Evolutionary conservation across 108 stramenopile species (phyloP).

Genomic region (Skeletonema tropicum): DNA sequence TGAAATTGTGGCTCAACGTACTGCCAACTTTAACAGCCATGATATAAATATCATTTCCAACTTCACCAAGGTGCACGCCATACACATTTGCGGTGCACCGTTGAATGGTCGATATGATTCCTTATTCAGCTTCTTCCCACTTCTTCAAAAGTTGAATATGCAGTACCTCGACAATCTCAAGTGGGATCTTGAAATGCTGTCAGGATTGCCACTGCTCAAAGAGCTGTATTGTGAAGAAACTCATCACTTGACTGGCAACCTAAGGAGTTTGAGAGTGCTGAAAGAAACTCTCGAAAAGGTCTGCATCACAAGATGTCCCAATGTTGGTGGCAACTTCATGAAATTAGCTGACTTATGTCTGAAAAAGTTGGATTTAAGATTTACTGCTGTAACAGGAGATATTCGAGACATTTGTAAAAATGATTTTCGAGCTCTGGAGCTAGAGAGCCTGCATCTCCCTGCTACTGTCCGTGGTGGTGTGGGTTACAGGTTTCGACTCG

Average conservation of each 20-base stretch:
- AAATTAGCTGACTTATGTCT: slow-evolving; percentile 16
- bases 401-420: not conserved
- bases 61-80: not conserved
- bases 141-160: not conserved
- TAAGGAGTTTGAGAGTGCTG: not conserved
- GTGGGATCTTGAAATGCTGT: not conserved
- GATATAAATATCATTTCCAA: not conserved
- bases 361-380: not conserved
- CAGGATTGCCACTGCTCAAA: not conserved
- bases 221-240: not conserved
- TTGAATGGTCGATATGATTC: not conserved
- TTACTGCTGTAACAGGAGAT: slow-evolving; percentile 4
- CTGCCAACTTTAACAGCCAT: not conserved
- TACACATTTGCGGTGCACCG: not conserved
- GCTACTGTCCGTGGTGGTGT: not conserved
- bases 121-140: slow-evolving; percentile 2
- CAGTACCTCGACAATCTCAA: not conserved
- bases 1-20: not conserved
- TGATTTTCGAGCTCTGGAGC: not conserved
- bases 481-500: not conserved
- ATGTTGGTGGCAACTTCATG: slow-evolving; percentile 4
- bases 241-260: not conserved
- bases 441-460: not conserved
- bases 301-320: too few species aligned
- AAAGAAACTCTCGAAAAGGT: not conserved